Base-by-base conservation (phyloP, 2,329 filamentous ascomycete species). In the Ceratocystis albifundus region DNA sequence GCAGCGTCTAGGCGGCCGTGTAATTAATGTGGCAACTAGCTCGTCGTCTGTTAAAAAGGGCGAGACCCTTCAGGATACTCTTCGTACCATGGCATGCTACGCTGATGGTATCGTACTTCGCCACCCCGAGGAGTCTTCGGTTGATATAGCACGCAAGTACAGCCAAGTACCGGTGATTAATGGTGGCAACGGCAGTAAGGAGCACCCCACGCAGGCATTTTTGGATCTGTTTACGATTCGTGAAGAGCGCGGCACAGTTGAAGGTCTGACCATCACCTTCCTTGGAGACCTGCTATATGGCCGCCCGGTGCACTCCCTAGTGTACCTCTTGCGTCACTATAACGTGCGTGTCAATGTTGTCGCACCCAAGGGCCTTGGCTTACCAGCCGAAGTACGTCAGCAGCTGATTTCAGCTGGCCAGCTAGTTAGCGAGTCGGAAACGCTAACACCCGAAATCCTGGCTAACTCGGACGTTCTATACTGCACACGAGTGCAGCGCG, bases 211-310 rank as follows among this genome's bases (percentile, higher is more conserved):
- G 0, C 94, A 99, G 77, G 94, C 94, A 0, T 94, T 99, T 82
- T 81, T 99, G 25, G 94, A 99, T 73, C 87, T 99, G 67, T 99
- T 96, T 80, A 97, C 94, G 65, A 99, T 99, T 73, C 90, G 94
- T 71, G 94, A 99, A 77, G 94, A 99, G 77, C 82, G 97, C 7
- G 94, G 94, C 70, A 96, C 92, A 0, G 93, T 97, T 66, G 92
- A 93, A 74, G 93, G 93, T 64, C 81, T 99, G 70, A 97, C 90
- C 57, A 95, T 99, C 73, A 99, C 94, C 63, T 99, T 99, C 76
- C 82, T 90, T 57, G 94, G 94, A 72, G 94, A 99, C 73, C 85
- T 99, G 67, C 86, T 88, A 70, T 95, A 96, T 75, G 94, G 94
- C 61, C 88, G 94, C 67, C 90, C 94, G 0, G 93, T 99, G 12